Base-by-base conservation (phyloP, 2,329 filamentous ascomycete genomes). In the Ophiosphaerella narmari region DNA sequence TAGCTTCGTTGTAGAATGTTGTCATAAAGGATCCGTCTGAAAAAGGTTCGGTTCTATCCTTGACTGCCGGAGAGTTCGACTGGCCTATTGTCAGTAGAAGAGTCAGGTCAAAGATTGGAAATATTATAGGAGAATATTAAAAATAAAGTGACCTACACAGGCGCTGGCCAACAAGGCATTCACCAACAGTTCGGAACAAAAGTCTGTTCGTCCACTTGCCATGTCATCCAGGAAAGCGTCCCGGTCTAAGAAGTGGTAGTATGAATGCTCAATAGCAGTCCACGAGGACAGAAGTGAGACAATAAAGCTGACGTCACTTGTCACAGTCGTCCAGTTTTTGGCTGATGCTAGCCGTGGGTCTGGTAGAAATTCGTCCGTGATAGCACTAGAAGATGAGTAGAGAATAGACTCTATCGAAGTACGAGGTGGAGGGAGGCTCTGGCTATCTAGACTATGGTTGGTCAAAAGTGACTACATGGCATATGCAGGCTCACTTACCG, bases 161-260 rank as follows among this genome's bases (percentile, higher is more conserved):
- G 64, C 67, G 24, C 60, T 63, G 39, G 62, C 65, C n/a, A 71
- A 48, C 12, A 71, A 16, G 11, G 60, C 59, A 45, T 71, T 68
- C 7, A 71, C 63, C 7, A 71, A 57, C 12, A 71, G 55, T 21
- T 60, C 48, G 5, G 67, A 71, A 42, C 67, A 71, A 38, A 68
- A 71, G 31, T 64, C 59, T 6, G 46, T 55, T 16, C 56, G 46
- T 0, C 62, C 54, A 44, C 37, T 58, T 5, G 57, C 57, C 47
- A 71, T 45, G 38, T 70, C 66, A 7, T 69, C 65, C 7, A 71
- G 54, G 23, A 71, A 67, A 14, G 62, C 54, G 9, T 69, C 61
- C 50, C 64, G 63, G 32, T 71, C 67, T 7, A 71, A 33, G 35
- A 65, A 67, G 39, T 68, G 66, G 38, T 62, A 68, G 43, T 65